phyloP scores from a whole-genome alignment of 805 yeast genomes.

The Hermanozyma aechmeae region DNA sequence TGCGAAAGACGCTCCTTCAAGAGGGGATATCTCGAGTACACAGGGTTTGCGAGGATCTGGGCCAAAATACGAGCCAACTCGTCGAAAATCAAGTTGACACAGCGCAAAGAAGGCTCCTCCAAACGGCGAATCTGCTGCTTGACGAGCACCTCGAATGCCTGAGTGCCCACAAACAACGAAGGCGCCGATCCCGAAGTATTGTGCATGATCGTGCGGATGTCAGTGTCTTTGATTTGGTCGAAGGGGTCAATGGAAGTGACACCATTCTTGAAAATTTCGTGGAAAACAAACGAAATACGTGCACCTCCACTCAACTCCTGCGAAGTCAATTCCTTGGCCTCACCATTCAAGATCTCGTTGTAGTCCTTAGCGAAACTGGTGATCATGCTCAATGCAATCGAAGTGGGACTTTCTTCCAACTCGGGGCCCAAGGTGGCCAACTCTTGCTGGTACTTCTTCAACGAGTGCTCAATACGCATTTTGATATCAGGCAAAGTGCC shows the following conservation, averaged over 20 bases:
- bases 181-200: slow-evolving; percentile 95
- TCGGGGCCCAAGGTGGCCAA: slow-evolving; percentile 74
- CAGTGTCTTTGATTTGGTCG: slow-evolving; percentile 91
- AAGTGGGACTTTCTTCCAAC: slow-evolving; percentile 79
- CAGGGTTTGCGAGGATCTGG: slow-evolving; percentile 74
- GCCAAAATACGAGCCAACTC: slow-evolving; percentile 86
- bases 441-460: slow-evolving; percentile 73
- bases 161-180: slow-evolving; percentile 91
- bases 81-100: slow-evolving; percentile 86
- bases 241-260: slow-evolving; percentile 88
- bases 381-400: slow-evolving; percentile 81
- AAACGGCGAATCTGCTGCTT: slow-evolving; percentile 70
- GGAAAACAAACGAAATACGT: slow-evolving; percentile 92
- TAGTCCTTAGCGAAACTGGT: slow-evolving; percentile 90
- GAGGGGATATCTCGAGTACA: slow-evolving; percentile 82
- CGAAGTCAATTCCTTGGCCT: slow-evolving; percentile 78
- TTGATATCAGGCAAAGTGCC: slow-evolving; percentile 75
- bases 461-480: slow-evolving; percentile 74
- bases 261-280: slow-evolving; percentile 91
- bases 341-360: slow-evolving; percentile 85
- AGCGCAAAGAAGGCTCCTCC: slow-evolving; percentile 86
- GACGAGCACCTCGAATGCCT: slow-evolving; percentile 92
- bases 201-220: slow-evolving; percentile 93
- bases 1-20: slow-evolving; percentile 80
- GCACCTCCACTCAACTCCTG: slow-evolving; percentile 97